phyloP scores from a whole-genome alignment of 495 filamentous ascomycete species.

The Tuber brumale region DNA sequence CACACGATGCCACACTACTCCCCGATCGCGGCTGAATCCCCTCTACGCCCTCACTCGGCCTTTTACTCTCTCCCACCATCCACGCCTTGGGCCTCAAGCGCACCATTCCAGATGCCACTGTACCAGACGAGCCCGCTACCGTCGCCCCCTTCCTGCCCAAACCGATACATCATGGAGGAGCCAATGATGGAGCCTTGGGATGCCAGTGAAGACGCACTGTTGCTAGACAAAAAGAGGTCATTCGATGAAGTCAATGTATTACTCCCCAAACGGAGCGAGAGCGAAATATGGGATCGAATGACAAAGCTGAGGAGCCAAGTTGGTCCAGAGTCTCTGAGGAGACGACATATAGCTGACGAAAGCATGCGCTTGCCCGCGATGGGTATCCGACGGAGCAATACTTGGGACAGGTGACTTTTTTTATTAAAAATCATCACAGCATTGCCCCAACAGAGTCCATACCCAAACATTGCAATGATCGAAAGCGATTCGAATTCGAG shows the following conservation, averaged over 20 bases:
- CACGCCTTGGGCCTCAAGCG: conserved; percentile 12
- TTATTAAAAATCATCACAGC: neutral
- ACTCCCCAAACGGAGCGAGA: conserved; percentile 33
- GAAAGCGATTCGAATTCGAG: neutral
- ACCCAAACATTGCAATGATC: neutral
- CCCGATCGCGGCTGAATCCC: conserved; percentile 30
- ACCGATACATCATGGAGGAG: conserved; percentile 30
- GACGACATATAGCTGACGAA: conserved; percentile 2
- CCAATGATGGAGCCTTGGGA: conserved; percentile 28
- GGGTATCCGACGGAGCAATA: conserved; percentile 2
- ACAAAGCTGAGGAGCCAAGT: conserved; percentile 32
- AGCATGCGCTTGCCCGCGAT: conserved; percentile 3
- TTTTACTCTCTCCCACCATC: conserved; percentile 1
- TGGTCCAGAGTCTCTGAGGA: conserved; percentile 3
- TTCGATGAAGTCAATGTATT: conserved; percentile 42
- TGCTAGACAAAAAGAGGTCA: conserved; percentile 37
- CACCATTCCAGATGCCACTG: conserved; percentile 2
- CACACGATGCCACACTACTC: conserved; percentile 39
- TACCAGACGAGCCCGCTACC: conserved; percentile 40
- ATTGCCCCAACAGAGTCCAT: neutral
- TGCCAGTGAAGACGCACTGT: conserved; percentile 35
- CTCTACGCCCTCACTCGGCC: conserved; percentile 27
- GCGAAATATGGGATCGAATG: conserved; percentile 40
- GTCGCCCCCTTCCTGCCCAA: conserved; percentile 37
- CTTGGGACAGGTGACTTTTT: neutral